Base-by-base conservation (phyloP, 2,329 filamentous ascomycete species). In the Malbranchea zuffiana region DNA sequence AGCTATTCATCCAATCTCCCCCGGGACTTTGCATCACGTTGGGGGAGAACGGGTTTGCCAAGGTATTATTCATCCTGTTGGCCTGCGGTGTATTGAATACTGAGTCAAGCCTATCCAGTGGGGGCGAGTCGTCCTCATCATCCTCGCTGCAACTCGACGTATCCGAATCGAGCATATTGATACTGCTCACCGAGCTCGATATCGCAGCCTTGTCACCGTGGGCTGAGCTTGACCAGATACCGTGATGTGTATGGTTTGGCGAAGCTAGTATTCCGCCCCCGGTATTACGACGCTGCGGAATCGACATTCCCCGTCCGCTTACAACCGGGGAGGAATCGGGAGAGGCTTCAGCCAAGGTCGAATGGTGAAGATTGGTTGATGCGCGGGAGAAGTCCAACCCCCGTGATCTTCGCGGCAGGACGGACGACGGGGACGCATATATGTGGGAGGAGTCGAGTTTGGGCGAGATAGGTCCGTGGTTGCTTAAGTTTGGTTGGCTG, bases 321-420 rank as follows among this genome's bases (percentile, higher is more conserved):
- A 90, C 79, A 8, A 80, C 87, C 1, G 90, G 90, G 1, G 87
- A 95, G 0, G 85, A 90, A 56, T 93, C 86, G 3, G 87, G 86
- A 4, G 83, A 90, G 1, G 83, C 82, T 56, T 94, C 84, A 39
- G 88, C 87, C 6, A 96, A 72, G 0, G 83, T 96, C 11, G 88
- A 95, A 60, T 96, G 90, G 61, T 96, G 90, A 15, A 98, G 69
- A 55, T 87, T 93, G 7, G 88, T 95, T 44, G 85, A 90, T 7
- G 87, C 87, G 48, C 88, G 75, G 26, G 88, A 88, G 59, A 94
- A 96, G 62, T 96, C 88, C 43, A 95, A 69, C 28, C 88, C 88
- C 39, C 88, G 76, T 19, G 87, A 95, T 43, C 87, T 79, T 46
- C 88, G 77, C 12, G 88, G 88, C 5, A 96, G 71, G 31, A 93